phyloP scores from a whole-genome alignment of 257 asterid genomes.

The Capsicum rhomboideum region DNA sequence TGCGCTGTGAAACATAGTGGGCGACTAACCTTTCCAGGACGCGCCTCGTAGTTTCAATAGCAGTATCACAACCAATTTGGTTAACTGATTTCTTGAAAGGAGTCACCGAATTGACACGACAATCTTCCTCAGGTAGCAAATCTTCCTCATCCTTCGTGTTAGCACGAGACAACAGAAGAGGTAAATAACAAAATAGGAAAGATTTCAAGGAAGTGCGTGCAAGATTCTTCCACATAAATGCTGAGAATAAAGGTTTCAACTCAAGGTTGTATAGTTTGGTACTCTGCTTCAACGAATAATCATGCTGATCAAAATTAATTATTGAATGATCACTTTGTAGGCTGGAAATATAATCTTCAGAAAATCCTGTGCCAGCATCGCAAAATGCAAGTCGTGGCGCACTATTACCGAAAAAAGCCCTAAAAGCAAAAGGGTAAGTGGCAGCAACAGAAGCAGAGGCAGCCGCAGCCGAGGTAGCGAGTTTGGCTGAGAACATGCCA shows the following conservation, averaged over 20 bases:
- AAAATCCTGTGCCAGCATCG: slow-evolving; percentile 55
- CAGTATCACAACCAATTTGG: slow-evolving; percentile 78
- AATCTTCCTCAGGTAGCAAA: slow-evolving; percentile 38
- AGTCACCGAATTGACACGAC: slow-evolving; percentile 42
- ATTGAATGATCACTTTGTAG: slow-evolving; percentile 21
- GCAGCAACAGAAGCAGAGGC: slow-evolving; percentile 32
- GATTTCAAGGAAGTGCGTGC: slow-evolving; percentile 64
- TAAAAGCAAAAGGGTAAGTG: slow-evolving; percentile 48
- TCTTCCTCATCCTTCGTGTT: slow-evolving; percentile 45
- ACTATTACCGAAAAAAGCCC: slow-evolving; percentile 40
- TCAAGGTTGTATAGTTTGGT: slow-evolving; percentile 55
- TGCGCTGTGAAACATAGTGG: slow-evolving; percentile 61
- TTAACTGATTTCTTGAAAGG: slow-evolving; percentile 85
- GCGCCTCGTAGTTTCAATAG: slow-evolving; percentile 73
- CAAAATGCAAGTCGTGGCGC: slow-evolving; percentile 35
- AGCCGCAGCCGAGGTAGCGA: slow-evolving; percentile 38
- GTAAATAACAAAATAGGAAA: slow-evolving; percentile 63
- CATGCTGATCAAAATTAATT: slow-evolving; percentile 19
- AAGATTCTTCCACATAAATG: slow-evolving; percentile 72
- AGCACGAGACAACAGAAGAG: slow-evolving; percentile 48
- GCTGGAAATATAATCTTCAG: slow-evolving; percentile 38
- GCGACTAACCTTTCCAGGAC: slow-evolving; percentile 74
- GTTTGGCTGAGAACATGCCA: slow-evolving; percentile 30
- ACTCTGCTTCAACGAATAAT: slow-evolving; percentile 23
- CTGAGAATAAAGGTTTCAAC: slow-evolving; percentile 72